A percentile compares a stretch with the other conserved stretches of the same genome.
These are phyloP conservation scores for Chionographis japonica DNA, from an alignment of 106 monocot genomes.

Conservation along the genomic window DNA sequence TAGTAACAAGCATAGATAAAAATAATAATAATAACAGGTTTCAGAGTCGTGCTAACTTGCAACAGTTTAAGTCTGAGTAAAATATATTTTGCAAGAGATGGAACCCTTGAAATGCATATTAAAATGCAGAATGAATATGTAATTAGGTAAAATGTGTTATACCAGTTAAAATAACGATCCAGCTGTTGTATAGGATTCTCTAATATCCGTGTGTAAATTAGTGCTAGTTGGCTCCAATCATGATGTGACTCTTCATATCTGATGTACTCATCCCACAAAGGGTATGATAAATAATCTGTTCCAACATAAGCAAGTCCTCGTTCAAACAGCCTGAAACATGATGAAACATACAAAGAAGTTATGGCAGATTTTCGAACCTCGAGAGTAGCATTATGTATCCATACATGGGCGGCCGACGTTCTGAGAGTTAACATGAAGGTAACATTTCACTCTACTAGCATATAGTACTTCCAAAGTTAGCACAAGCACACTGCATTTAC, in stretches of 20 bases:
- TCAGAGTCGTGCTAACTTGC: too few relatives aligned
- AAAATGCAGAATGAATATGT: conserved; percentile 1
- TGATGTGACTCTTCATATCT: conserved; percentile 91
- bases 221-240: conserved; percentile 73
- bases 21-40: too few relatives aligned
- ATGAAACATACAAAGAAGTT: conserved; percentile 14
- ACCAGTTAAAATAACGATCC: conserved; percentile 97
- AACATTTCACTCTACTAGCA: conserved; percentile 14
- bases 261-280: conserved; percentile 97
- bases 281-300: conserved; percentile 81
- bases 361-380: conserved; percentile 3
- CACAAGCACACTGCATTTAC: conserved; percentile 58
- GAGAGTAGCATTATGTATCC: conserved; percentile 5
- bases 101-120: neutral
- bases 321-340: conserved; percentile 80
- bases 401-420: conserved; percentile 1
- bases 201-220: conserved; percentile 90
- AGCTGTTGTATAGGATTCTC: conserved; percentile 91
- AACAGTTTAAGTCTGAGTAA: too few relatives aligned
- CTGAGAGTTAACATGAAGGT: neutral
- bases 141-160: neutral
- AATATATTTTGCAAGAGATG: neutral
- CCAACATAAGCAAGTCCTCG: conserved; percentile 97
- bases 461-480: conserved; percentile 29
- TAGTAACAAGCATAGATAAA: too few relatives aligned